Percentiles rank a stretch among this genome's conserved stretches.
phyloP scores from a whole-genome alignment of 129 eudicot genomes.

The Tagetes erecta region DNA sequence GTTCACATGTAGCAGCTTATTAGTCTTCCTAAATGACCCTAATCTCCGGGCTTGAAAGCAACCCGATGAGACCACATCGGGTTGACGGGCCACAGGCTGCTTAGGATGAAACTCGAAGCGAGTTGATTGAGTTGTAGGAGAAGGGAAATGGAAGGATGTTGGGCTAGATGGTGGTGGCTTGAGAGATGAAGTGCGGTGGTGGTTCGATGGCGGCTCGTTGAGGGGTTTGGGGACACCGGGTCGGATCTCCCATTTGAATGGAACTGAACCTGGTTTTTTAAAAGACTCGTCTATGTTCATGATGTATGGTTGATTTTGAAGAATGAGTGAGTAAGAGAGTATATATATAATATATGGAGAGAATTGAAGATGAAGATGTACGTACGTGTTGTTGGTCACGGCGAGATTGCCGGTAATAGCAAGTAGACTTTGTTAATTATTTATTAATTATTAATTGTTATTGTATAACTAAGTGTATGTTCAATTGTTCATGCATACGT shows the following conservation, averaged over 20 bases:
- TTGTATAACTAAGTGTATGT: not conserved
- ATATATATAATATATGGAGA: too few species aligned
- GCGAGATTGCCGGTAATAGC: slow-evolving; percentile 45
- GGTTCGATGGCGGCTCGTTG: slow-evolving; percentile 23
- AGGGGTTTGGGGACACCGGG: slow-evolving; percentile 83
- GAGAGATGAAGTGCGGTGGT: slow-evolving; percentile 25
- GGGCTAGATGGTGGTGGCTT: slow-evolving; percentile 48
- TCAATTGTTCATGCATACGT: not conserved
- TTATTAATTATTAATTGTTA: not conserved
- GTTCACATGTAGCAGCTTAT: slow-evolving; percentile 36
- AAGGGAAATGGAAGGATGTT: slow-evolving; percentile 42
- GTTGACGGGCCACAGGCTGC: slow-evolving; percentile 20
- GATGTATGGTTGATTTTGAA: not conserved
- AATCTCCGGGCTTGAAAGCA: slow-evolving; percentile 49
- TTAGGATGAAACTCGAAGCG: slow-evolving; percentile 20
- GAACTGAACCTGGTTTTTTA: slow-evolving; percentile 61
- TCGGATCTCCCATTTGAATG: slow-evolving; percentile 86
- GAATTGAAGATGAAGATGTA: not conserved
- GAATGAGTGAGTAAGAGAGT: too few species aligned
- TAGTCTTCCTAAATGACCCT: slow-evolving; percentile 27
- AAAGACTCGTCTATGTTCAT: slow-evolving; percentile 61
- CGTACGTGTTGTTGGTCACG: slow-evolving; percentile 16
- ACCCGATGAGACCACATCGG: slow-evolving; percentile 42
- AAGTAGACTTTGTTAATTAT: slow-evolving; percentile 5
- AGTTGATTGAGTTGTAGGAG: slow-evolving; percentile 37